These are phyloP conservation scores for Suhomyces kunorum DNA, from an alignment of 1,139 yeast genomes.

Conservation along the genomic window DNA sequence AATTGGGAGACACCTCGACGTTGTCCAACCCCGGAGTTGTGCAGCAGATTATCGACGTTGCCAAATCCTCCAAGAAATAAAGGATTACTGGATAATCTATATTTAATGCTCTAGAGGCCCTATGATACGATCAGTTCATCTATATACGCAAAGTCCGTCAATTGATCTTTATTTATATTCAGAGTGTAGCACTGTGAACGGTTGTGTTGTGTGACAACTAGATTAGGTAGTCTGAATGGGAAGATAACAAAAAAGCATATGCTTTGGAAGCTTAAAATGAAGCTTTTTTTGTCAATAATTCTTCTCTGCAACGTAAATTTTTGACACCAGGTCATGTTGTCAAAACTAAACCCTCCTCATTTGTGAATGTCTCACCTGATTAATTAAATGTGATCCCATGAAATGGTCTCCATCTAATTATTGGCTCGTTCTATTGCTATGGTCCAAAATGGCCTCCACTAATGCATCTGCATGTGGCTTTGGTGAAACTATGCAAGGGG, in stretches of 20 bases:
- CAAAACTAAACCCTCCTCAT: too few species aligned
- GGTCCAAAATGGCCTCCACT: slow-evolving; percentile 31
- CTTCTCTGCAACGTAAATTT: too few species aligned
- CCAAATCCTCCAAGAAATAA: slow-evolving; percentile 30
- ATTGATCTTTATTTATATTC: slow-evolving; percentile 3
- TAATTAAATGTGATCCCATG: too few species aligned
- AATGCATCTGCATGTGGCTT: slow-evolving; percentile 73
- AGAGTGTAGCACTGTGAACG: background rate
- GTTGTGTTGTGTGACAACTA: too few species aligned
- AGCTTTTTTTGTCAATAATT: too few species aligned
- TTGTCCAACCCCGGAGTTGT: slow-evolving; percentile 73
- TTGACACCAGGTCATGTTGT: too few species aligned
- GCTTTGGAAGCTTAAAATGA: too few species aligned
- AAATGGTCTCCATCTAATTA: too few species aligned
- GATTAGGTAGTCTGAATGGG: too few species aligned
- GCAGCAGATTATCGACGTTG: slow-evolving; percentile 62
- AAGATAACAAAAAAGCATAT: too few species aligned
- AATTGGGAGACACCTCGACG: slow-evolving; percentile 76
- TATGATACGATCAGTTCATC: slow-evolving; percentile 2
- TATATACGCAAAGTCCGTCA: background rate
- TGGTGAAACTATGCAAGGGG: slow-evolving; percentile 63
- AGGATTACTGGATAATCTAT: slow-evolving; percentile 8
- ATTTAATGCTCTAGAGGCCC: slow-evolving; percentile 5
- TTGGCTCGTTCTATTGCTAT: too few species aligned
- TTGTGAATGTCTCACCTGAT: too few species aligned